Percentiles rank a stretch among this genome's conserved stretches.
Evolutionary conservation across 2,329 filamentous ascomycete species (phyloP).

Genomic region (Botrytis galanthina): DNA sequence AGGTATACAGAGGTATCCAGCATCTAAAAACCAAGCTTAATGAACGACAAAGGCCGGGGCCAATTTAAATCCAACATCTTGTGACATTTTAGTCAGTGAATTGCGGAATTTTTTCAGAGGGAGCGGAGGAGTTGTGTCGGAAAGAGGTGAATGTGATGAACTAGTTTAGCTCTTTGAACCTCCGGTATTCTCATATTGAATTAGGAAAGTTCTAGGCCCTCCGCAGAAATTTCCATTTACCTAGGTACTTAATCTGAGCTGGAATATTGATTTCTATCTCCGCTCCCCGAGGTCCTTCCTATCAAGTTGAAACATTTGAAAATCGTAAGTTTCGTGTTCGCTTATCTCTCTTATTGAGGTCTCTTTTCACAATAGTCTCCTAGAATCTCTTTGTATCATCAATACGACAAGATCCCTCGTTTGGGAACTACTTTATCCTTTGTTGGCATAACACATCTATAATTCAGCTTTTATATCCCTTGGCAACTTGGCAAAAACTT

Average conservation of each 20-base stretch:
- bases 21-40: neutral
- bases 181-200: neutral
- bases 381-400: neutral
- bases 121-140: neutral
- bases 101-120: neutral
- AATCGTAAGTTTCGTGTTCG: neutral
- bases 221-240: neutral
- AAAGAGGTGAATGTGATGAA: neutral
- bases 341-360: neutral
- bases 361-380: neutral
- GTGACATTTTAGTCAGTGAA: neutral
- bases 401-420: neutral
- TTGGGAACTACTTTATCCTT: neutral
- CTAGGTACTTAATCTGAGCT: neutral
- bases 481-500: conserved; percentile 8
- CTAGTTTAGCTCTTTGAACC: neutral
- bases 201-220: neutral
- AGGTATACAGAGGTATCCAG: too few relatives aligned
- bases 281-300: neutral
- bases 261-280: too few relatives aligned
- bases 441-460: neutral
- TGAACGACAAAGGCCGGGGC: neutral
- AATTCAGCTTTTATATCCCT: neutral
- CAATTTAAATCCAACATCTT: neutral
- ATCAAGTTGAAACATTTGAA: neutral